A percentile compares a stretch with the other conserved stretches of the same genome.
These are phyloP conservation scores for Endogone sp. DNA, from an alignment of 192 early-diverging fungal species.

Conservation along the genomic window DNA sequence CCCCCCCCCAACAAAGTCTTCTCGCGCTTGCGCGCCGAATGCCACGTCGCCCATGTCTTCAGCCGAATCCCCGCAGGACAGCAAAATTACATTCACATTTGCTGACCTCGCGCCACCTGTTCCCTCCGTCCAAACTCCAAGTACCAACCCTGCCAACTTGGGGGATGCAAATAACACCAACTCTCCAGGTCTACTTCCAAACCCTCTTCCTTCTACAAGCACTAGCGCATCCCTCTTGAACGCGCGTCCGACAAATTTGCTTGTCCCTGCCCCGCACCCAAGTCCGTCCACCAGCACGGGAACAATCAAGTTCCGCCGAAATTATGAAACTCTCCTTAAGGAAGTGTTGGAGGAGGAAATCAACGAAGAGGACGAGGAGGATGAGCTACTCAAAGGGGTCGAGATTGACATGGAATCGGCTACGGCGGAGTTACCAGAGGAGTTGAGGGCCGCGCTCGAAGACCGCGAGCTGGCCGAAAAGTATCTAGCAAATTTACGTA, in stretches of 20 bases:
- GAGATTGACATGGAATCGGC: slow-evolving; percentile 32
- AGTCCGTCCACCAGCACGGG: slow-evolving; percentile 12
- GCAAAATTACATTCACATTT: neutral
- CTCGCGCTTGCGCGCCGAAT: neutral
- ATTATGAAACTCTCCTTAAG: slow-evolving; percentile 48
- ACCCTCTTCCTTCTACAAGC: neutral
- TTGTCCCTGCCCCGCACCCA: neutral
- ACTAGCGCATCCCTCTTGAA: neutral
- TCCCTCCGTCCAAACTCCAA: neutral
- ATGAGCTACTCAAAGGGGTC: slow-evolving; percentile 8
- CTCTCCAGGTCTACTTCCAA: neutral
- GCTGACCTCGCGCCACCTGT: neutral
- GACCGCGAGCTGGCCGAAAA: slow-evolving; percentile 34
- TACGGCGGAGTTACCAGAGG: slow-evolving; percentile 38
- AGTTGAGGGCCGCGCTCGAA: slow-evolving; percentile 43
- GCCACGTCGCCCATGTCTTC: neutral
- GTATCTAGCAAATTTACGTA: slow-evolving; percentile 36
- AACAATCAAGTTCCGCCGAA: slow-evolving; percentile 21
- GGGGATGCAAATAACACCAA: neutral
- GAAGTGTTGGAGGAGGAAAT: slow-evolving; percentile 48
- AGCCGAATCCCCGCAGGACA: neutral
- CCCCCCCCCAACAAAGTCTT: no score
- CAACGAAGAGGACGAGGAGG: slow-evolving; percentile 39
- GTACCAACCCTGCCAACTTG: neutral
- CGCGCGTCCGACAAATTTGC: neutral